Conservation (phyloP, 2,329 filamentous ascomycete species). For the Colletotrichum paranaense region DNA sequence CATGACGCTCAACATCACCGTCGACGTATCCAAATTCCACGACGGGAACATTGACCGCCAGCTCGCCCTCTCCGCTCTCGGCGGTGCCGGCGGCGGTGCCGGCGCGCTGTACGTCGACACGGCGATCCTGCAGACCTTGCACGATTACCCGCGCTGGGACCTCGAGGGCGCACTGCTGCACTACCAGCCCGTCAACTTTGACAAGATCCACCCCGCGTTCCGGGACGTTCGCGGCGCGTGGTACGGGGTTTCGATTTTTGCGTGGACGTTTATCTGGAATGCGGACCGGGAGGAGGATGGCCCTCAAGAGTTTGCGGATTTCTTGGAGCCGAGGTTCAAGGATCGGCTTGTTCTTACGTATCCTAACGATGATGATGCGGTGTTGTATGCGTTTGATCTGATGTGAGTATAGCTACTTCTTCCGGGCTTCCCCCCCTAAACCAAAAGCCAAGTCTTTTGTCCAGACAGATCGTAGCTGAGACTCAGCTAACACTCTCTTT, state of each 20-base stretch:
- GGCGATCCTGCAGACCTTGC: constrained; percentile 60
- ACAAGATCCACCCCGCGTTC: constrained; percentile 53
- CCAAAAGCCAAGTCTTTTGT: no score
- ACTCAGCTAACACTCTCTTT: not conserved
- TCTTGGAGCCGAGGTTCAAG: constrained; percentile 61
- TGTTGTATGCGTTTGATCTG: constrained; percentile 61
- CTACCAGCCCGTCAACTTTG: constrained; percentile 60
- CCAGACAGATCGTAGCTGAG: not conserved
- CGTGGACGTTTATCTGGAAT: constrained; percentile 51
- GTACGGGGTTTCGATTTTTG: constrained; percentile 52
- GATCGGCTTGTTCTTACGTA: constrained; percentile 65
- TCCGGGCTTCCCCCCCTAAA: no score
- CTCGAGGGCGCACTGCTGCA: constrained; percentile 56
- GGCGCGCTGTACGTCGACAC: constrained; percentile 56
- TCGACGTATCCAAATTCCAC: constrained; percentile 68
- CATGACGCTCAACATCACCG: constrained; percentile 63
- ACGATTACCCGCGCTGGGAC: constrained; percentile 65
- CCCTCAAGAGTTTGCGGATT: constrained; percentile 54
- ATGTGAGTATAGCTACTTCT: constrained; percentile 48
- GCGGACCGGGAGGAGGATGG: constrained; percentile 45
- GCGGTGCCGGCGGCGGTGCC: constrained; percentile 40
- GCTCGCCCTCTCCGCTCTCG: constrained; percentile 42
- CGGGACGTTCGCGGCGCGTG: constrained; percentile 53
- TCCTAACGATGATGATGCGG: constrained; percentile 68
- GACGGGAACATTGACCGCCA: constrained; percentile 59